Base-by-base conservation (phyloP, 192 early-diverging fungal genomes). In the Rhizophagus sp. region DNA sequence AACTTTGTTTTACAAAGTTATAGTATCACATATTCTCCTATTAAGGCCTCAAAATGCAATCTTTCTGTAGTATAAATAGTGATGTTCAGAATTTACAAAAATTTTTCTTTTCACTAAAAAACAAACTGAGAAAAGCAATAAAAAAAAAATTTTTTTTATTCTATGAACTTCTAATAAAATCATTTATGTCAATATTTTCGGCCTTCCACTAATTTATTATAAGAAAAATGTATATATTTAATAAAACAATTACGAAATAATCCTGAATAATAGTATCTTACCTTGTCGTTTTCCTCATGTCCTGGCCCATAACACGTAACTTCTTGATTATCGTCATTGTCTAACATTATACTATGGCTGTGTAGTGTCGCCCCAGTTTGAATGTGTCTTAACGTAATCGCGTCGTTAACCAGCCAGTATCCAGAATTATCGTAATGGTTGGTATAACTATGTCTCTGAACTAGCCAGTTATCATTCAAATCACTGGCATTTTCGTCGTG, bases 211-310 rank as follows among this genome's bases (percentile, higher is more conserved):
- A 41, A 57, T 57, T 57, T 19, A 57, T 57, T 19, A 57, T 0
- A 57, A 36, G 34, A 36, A 36, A 57, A 57, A 57, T 57, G 13
- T 57, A 57, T 17, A 57, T 57, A 57, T 57, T 57, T 57, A 57
- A 57, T 57, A 57, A 57, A 57, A 5, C 50, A 15, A 57, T 50
- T 15, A 50, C 11, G 13, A 50, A 50, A 50, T 50, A 15, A 50
- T 50, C 15, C 2, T 50, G 11, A 50, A 15, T 50, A 15, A 50
- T 50, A 50, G 1, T 50, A 50, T 57, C 17, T 47, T 39, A 75
- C 73, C 84, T 88, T 88, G 81, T 91, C 88, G 82, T 89, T 89
- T 72, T 89, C 88, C 82, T 87, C 88, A n/a, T 79, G 62, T 17
- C 83, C 86, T 17, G 78, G 82, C 17, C 85, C 88, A 68, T 85